These are phyloP conservation scores for Zygosaccharomyces pseudobailii DNA, from an alignment of 1,139 yeast genomes.

Conservation along the genomic window DNA sequence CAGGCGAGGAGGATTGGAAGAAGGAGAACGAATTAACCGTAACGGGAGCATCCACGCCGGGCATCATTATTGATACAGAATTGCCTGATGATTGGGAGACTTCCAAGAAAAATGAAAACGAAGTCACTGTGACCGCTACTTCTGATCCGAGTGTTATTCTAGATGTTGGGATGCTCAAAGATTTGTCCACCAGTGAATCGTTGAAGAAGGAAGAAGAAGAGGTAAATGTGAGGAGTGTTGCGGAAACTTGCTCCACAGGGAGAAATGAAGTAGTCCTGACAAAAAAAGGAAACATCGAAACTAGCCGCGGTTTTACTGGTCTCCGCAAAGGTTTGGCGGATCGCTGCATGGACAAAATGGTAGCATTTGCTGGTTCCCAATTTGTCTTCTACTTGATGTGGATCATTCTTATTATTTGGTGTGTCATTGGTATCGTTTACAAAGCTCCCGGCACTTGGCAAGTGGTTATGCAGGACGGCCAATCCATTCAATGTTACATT, in stretches of 20 bases:
- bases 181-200: too few relatives aligned
- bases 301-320: slow-evolving; percentile 27
- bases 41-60: too few relatives aligned
- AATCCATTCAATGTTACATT: slow-evolving; percentile 38
- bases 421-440: slow-evolving; percentile 32
- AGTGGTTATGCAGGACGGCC: slow-evolving; percentile 41
- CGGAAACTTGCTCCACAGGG: not conserved
- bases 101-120: not conserved
- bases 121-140: not conserved
- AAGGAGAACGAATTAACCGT: too few relatives aligned
- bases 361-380: slow-evolving; percentile 32
- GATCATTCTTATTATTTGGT: slow-evolving; percentile 34
- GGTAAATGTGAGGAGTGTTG: too few relatives aligned
- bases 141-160: too few relatives aligned
- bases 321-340: slow-evolving; percentile 21
- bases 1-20: not conserved
- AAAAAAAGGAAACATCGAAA: slow-evolving; percentile 16
- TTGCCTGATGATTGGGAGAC: not conserved
- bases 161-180: too few relatives aligned
- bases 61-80: too few relatives aligned
- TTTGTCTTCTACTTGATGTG: slow-evolving; percentile 28
- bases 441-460: slow-evolving; percentile 38
- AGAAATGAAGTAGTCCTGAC: slow-evolving; percentile 8
- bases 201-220: too few relatives aligned
- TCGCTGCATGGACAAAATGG: slow-evolving; percentile 22